These are phyloP conservation scores for Fagopyrum homotropicum DNA, from an alignment of 148 eudicot genomes.

Conservation along the genomic window DNA sequence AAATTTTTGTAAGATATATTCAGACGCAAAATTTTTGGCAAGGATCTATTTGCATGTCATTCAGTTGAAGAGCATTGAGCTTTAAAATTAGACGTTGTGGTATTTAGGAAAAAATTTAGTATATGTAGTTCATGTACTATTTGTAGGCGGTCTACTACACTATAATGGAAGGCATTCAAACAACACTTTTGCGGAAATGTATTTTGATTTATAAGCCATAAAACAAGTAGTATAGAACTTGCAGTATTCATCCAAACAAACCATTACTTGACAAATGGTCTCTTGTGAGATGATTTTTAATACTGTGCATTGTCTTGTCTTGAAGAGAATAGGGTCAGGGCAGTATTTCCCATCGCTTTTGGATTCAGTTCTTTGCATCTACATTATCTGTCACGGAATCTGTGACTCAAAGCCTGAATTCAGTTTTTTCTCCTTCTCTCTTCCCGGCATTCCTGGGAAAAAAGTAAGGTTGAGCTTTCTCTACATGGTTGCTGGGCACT, in stretches of 20 bases:
- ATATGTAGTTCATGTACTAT: too few species aligned
- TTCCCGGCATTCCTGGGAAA: slow-evolving; percentile 35
- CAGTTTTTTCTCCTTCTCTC: slow-evolving; percentile 51
- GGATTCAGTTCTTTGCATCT: slow-evolving; percentile 64
- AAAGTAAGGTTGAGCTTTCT: slow-evolving; percentile 58
- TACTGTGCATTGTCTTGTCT: slow-evolving; percentile 18
- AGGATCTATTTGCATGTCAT: background rate
- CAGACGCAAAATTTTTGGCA: background rate
- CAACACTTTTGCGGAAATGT: too few species aligned
- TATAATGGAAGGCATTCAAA: too few species aligned
- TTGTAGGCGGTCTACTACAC: too few species aligned
- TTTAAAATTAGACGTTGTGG: too few species aligned
- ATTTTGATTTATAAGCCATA: too few species aligned
- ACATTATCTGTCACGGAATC: slow-evolving; percentile 77
- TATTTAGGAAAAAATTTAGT: too few species aligned
- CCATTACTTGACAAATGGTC: background rate
- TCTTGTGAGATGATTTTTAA: background rate
- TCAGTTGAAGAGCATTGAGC: too few species aligned
- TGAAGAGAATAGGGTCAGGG: slow-evolving; percentile 65
- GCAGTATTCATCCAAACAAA: too few species aligned
- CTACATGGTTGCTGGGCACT: slow-evolving; percentile 79
- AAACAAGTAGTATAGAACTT: too few species aligned
- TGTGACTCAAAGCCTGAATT: slow-evolving; percentile 77
- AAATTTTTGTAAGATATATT: background rate
- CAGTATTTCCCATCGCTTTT: slow-evolving; percentile 58